phyloP scores from a whole-genome alignment of 805 yeast genomes.

The Allodekkera sacchari region DNA sequence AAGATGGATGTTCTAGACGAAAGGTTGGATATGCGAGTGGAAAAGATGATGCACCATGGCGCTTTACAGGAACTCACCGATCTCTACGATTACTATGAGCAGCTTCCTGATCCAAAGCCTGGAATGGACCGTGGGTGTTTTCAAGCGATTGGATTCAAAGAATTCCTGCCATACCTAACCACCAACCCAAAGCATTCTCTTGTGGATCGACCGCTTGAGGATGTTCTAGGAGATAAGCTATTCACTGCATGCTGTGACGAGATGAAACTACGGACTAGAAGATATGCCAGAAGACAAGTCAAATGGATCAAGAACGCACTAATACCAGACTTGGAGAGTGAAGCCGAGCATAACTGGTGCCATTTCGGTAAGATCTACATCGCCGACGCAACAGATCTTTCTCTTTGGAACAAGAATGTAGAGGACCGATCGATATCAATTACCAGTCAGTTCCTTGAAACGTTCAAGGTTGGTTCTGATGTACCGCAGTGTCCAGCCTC shows the following conservation, averaged over 20 bases:
- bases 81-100: constrained; percentile 39
- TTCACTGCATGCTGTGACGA: constrained; percentile 46
- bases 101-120: constrained; percentile 15
- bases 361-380: constrained; percentile 61
- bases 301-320: constrained; percentile 82
- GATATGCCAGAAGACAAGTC: constrained; percentile 80
- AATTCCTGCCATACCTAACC: constrained; percentile 54
- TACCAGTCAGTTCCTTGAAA: constrained; percentile 23
- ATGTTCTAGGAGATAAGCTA: constrained; percentile 7
- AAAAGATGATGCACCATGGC: constrained; percentile 68
- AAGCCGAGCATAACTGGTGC: constrained; percentile 33
- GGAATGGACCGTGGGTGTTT: constrained; percentile 69
- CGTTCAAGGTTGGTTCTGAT: constrained; percentile 1
- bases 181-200: constrained; percentile 11
- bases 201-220: background rate
- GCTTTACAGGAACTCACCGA: constrained; percentile 62
- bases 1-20: constrained; percentile 46
- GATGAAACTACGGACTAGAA: constrained; percentile 80
- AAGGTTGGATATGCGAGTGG: constrained; percentile 74
- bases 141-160: constrained; percentile 94
- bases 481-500: constrained; percentile 12
- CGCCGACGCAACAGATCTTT: constrained; percentile 70
- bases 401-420: constrained; percentile 52
- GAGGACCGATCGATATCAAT: constrained; percentile 45
- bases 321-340: constrained; percentile 48